Conservation (phyloP, 2,329 filamentous ascomycete genomes). For the Ramularia collo-cygni region DNA sequence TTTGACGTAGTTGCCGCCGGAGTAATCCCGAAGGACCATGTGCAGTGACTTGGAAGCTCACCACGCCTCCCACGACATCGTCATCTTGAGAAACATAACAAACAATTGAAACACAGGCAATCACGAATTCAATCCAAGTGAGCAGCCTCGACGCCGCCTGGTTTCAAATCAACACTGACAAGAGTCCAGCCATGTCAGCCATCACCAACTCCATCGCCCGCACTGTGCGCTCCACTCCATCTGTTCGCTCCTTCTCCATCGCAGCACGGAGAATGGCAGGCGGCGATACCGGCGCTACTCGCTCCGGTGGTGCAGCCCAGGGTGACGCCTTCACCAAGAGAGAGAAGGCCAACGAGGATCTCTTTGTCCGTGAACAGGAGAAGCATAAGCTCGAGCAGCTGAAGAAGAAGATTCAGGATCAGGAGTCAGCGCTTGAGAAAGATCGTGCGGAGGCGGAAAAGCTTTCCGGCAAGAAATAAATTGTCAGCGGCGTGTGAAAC, state of each 20-base stretch:
- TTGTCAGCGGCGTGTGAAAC: neutral
- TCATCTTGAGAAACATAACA: too few relatives aligned
- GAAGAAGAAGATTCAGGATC: conserved; percentile 31
- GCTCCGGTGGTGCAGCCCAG: conserved; percentile 34
- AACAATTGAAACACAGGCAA: too few relatives aligned
- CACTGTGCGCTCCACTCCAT: conserved; percentile 31
- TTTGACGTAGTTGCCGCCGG: too few relatives aligned
- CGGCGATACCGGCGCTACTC: conserved; percentile 38
- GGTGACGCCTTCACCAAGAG: conserved; percentile 92
- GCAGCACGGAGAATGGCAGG: conserved; percentile 37
- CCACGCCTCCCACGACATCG: too few relatives aligned
- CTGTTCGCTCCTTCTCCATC: conserved; percentile 36
- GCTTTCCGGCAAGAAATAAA: conserved; percentile 13
- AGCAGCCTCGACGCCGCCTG: too few relatives aligned
- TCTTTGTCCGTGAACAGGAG: conserved; percentile 80
- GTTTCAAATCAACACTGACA: too few relatives aligned
- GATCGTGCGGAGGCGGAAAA: conserved; percentile 26
- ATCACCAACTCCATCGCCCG: conserved; percentile 32
- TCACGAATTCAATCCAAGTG: too few relatives aligned
- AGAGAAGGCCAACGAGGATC: conserved; percentile 79
- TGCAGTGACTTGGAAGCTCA: too few relatives aligned
- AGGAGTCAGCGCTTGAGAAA: conserved; percentile 24
- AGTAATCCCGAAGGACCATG: too few relatives aligned
- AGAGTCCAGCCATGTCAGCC: conserved; percentile 25
- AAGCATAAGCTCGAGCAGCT: conserved; percentile 60